A percentile compares a stretch with the other conserved stretches of the same genome.
These are phyloP conservation scores for Dryadomyces sulphureus DNA, from an alignment of 2,329 filamentous ascomycete species.

Conservation along the genomic window DNA sequence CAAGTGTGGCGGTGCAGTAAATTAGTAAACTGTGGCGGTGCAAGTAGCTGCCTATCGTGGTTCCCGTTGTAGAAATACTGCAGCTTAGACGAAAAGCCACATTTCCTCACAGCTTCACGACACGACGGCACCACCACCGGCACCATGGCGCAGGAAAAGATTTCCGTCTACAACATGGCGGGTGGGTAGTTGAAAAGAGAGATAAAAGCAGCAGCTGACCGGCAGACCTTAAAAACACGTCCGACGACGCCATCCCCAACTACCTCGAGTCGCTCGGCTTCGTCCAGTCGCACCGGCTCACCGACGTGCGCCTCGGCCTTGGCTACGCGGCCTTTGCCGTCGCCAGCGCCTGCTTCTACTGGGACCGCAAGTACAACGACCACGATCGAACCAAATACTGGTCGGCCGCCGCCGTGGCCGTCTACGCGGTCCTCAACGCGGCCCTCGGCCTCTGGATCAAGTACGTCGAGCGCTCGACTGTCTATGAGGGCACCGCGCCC, in stretches of 20 bases:
- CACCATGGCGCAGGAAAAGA: constrained; percentile 37
- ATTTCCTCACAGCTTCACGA: constrained; percentile 3
- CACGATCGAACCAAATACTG: constrained; percentile 70
- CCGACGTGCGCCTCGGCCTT: constrained; percentile 68
- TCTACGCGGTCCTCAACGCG: constrained; percentile 69
- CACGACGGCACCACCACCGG: background rate
- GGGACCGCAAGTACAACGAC: constrained; percentile 87
- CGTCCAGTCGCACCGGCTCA: constrained; percentile 63
- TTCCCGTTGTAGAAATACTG: background rate
- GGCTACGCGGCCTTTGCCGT: constrained; percentile 74
- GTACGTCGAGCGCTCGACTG: constrained; percentile 62
- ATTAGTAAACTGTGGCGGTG: too few species aligned
- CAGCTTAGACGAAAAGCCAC: constrained; percentile 2
- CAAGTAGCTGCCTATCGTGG: too few species aligned
- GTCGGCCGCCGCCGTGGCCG: constrained; percentile 62
- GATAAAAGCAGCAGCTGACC: background rate
- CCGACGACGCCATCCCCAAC: constrained; percentile 85
- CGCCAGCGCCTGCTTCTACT: constrained; percentile 70
- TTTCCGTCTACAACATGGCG: constrained; percentile 52
- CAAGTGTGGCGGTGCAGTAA: too few species aligned
- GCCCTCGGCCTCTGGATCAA: constrained; percentile 73
- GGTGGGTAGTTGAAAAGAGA: constrained; percentile 24
- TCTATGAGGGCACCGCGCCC: constrained; percentile 60
- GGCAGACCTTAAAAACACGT: constrained; percentile 87
- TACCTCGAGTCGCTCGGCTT: constrained; percentile 86